Evolutionary conservation across 805 yeast species (phyloP).

Genomic region (Saturnispora diversa): DNA sequence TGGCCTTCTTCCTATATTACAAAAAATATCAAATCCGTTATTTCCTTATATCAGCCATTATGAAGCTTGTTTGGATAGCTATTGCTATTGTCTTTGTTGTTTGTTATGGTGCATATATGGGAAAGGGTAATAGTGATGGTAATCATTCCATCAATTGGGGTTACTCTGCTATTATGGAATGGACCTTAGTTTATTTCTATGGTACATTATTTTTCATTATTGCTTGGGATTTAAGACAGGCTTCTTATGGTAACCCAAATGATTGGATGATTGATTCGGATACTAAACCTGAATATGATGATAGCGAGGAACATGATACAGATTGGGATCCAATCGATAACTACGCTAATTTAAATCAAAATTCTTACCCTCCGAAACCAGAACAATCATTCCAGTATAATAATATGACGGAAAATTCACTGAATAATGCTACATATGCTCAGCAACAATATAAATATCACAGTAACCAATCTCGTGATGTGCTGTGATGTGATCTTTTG

Average conservation of each 20-base stretch:
- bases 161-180: slow-evolving; percentile 64
- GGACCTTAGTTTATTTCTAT: slow-evolving; percentile 83
- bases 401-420: not conserved
- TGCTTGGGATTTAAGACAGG: slow-evolving; percentile 49
- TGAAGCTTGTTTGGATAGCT: slow-evolving; percentile 59
- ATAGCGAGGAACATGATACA: slow-evolving; percentile 2
- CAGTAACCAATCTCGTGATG: slow-evolving; percentile 2
- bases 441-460: slow-evolving; percentile 1
- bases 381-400: not conserved
- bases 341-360: not conserved
- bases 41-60: slow-evolving; percentile 37
- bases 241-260: slow-evolving; percentile 15
- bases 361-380: not conserved
- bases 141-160: slow-evolving; percentile 33
- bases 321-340: slow-evolving; percentile 10
- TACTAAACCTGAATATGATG: slow-evolving; percentile 1
- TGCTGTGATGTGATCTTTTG: slow-evolving; percentile 4
- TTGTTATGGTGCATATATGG: slow-evolving; percentile 44
- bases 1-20: slow-evolving; percentile 16
- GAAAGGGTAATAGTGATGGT: slow-evolving; percentile 17
- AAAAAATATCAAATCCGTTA: slow-evolving; percentile 21
- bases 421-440: not conserved
- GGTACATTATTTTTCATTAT: slow-evolving; percentile 59
- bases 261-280: slow-evolving; percentile 9
- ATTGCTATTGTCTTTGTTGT: slow-evolving; percentile 62